Evolutionary conservation across 768 basidiomycete species (phyloP).

Genomic region (Galerina marginata): DNA sequence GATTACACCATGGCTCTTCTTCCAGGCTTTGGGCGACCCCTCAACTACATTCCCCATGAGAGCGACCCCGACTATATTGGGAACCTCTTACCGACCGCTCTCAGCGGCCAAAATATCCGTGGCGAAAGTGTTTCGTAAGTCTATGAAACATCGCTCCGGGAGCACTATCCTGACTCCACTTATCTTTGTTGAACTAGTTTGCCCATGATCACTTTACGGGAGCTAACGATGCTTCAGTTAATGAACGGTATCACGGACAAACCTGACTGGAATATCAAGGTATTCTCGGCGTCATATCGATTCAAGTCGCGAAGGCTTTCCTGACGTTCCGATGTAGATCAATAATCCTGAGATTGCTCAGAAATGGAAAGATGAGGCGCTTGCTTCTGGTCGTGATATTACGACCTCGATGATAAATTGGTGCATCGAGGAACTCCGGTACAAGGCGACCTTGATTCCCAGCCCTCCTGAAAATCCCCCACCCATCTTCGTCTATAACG

Average conservation of each 20-base stretch:
- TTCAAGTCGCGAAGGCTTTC: background rate
- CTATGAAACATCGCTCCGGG: background rate
- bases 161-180: background rate
- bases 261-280: slow-evolving; percentile 38
- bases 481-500: slow-evolving; percentile 29
- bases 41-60: slow-evolving; percentile 24
- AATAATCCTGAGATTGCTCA: slow-evolving; percentile 23
- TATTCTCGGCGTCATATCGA: slow-evolving; percentile 1
- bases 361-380: slow-evolving; percentile 31
- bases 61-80: slow-evolving; percentile 19
- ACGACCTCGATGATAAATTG: slow-evolving; percentile 30
- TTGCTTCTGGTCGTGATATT: slow-evolving; percentile 20
- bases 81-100: slow-evolving; percentile 18
- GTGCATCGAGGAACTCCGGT: slow-evolving; percentile 32
- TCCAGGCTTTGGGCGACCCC: slow-evolving; percentile 34
- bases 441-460: slow-evolving; percentile 22
- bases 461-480: slow-evolving; percentile 10
- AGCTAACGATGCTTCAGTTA: slow-evolving; percentile 37
- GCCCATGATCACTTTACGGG: slow-evolving; percentile 31
- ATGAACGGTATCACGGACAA: slow-evolving; percentile 44
- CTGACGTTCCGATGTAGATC: slow-evolving; percentile 15
- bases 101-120: slow-evolving; percentile 3
- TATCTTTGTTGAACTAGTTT: slow-evolving; percentile 11
- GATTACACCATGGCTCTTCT: slow-evolving; percentile 6
- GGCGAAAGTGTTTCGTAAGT: slow-evolving; percentile 14